phyloP scores from a whole-genome alignment of 176 grass and related monocot species.

The Triticum dicoccoides region DNA sequence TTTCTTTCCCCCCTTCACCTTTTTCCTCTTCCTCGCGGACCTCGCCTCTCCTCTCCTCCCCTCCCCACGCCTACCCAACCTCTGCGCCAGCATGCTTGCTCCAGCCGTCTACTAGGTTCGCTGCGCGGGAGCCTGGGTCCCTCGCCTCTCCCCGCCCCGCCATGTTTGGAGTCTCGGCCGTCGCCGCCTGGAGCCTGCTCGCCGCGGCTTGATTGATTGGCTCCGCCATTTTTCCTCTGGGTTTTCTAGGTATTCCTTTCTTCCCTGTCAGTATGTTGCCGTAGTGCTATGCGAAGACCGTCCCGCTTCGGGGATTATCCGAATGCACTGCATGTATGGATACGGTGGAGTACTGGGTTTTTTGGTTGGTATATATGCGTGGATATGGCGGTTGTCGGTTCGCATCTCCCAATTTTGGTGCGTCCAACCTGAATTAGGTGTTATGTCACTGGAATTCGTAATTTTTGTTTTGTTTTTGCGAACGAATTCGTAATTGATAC shows the following conservation, averaged over 20 bases:
- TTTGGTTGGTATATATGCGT: not conserved
- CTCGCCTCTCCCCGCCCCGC: not conserved
- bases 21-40: not conserved
- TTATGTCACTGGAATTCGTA: not conserved
- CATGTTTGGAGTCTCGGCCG: slow-evolving; percentile 11
- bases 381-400: not conserved
- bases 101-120: slow-evolving; percentile 3
- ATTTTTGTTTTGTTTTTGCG: not conserved
- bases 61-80: not conserved
- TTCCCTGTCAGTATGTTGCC: not conserved
- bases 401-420: not conserved
- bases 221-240: not conserved
- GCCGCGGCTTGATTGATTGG: slow-evolving; percentile 33
- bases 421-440: not conserved
- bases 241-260: not conserved
- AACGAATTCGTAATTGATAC: not conserved
- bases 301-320: not conserved
- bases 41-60: not conserved
- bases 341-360: not conserved
- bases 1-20: not conserved
- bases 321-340: not conserved
- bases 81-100: not conserved
- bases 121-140: not conserved
- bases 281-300: not conserved
- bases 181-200: slow-evolving; percentile 15